Conservation (phyloP, 1,284 basidiomycete species). For the Austropuccinia psidii region DNA sequence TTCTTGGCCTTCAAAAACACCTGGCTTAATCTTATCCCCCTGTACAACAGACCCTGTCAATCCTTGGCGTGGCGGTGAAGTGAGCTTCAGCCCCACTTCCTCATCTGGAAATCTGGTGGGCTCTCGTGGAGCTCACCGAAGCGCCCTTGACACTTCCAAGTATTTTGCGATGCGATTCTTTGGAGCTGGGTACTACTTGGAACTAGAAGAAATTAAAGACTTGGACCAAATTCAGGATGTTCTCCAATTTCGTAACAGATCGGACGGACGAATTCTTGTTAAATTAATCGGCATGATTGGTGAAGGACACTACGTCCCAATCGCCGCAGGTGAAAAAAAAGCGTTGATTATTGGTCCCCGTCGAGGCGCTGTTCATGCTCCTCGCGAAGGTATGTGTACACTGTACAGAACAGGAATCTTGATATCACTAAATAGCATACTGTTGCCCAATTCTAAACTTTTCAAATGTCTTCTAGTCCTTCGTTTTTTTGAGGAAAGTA, state of each 20-base stretch:
- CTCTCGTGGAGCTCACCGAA: conserved; percentile 8
- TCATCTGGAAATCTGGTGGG: neutral
- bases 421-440: neutral
- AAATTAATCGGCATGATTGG: conserved; percentile 31
- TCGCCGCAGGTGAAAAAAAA: conserved; percentile 24
- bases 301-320: conserved; percentile 27
- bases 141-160: conserved; percentile 12
- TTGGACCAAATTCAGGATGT: conserved; percentile 17
- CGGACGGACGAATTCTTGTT: neutral
- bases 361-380: conserved; percentile 27
- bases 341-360: conserved; percentile 21
- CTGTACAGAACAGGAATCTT: neutral
- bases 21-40: neutral
- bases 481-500: conserved; percentile 2
- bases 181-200: neutral
- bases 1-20: neutral
- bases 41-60: conserved; percentile 16
- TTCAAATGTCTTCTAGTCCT: neutral
- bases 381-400: conserved; percentile 6
- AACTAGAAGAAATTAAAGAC: conserved; percentile 23
- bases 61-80: conserved; percentile 26
- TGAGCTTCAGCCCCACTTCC: conserved; percentile 3
- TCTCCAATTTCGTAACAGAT: neutral
- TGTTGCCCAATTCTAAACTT: neutral
- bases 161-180: conserved; percentile 26